Evolutionary conservation across 352 stramenopile species (phyloP), one percentile per base, ranked within the genome.

Genomic region (Phytophthora quininea): DNA sequence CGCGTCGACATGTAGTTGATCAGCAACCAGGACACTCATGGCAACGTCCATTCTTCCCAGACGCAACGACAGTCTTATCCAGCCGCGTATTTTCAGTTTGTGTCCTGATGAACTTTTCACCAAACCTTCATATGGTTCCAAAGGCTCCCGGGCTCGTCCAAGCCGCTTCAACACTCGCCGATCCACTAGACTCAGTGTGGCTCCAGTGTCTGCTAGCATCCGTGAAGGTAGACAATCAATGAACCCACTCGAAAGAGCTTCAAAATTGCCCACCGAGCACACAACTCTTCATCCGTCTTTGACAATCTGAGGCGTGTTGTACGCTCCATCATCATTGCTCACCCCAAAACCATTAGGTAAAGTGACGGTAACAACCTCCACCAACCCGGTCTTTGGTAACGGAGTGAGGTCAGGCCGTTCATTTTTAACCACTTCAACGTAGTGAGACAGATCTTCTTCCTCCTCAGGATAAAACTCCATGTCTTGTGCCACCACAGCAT

Each of bases 151-250:
- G 0, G 54, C 11, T 9, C 42, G 38, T 11, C 54, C 31, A 4
- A 53, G 12, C 10, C 42, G 27, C 11, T 52, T 51, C 42, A 61
- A 42, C 40, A 53, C 29, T 3, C 4, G 9, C 1, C 29, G 5
- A 3, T 52, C 30, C 47, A 60, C 54, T 0, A 61, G 5, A 33
- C 54, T 61, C n/a, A 61, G n/a, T 5, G 54, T 45, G 11, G 42
- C 54, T 15, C 42, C 40, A 2, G 54, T 61, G 40, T 61, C 54
- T 1, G 42, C 54, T 12, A 61, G 31, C 47, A 54, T 54, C 2
- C 9, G 8, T 0, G 47, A 33, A 19, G 29, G 47, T 0, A 54
- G 29, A 11, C 29, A 40, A 3, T 54, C 47, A 3, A 51, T 51
- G 0, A 4, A 1, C 0, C 46, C 46, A 0, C 15, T 24, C 0